Evolutionary conservation across 2,329 filamentous ascomycete species (phyloP), one percentile per base, ranked within the genome.

Genomic region (Fusarium sambucinum): DNA sequence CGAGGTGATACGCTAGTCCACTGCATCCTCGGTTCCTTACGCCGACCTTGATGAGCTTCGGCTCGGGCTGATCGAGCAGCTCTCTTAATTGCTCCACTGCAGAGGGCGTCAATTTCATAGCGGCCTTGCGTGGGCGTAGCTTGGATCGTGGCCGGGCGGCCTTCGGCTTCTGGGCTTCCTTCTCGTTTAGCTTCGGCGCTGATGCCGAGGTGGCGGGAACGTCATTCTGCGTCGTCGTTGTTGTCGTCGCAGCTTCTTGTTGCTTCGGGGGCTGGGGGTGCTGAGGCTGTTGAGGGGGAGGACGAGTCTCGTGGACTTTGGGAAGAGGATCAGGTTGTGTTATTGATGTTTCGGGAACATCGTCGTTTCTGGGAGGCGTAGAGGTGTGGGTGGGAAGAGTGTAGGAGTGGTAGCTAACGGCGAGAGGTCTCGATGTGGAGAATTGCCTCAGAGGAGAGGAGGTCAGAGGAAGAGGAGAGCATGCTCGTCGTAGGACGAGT

Each of bases 1-100:
- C 94, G 29, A 99, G 84, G 76, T 97, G 89, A 78, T 99, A 99
- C 32, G 94, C 91, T 70, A 98, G 83, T 17, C 96, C 96, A 53
- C 94, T 97, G 80, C 96, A 99, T 12, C 96, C 96, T 69, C 93
- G 88, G 80, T 97, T 97, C 79, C 91, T 93, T 65, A 98, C 96
- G 14, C 96, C 94, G 8, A 99, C 92, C 73, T 96, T 90, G 78
- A 99, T 97, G 69, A 97, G 85, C 81, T 97, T 97, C 3, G 94
- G 94, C 27, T 96, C 89, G 0, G 96, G 96, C 74, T 94, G 90
- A 64, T 94, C 88, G 9, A 97, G 86, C 37, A 99, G 81, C 19
- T 86, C 85, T 59, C 88, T 88, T 33, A 99, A 84, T 74, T 97
- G 94, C 46, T 89, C 84, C 4, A 97, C 90, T 1, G 96, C 96